Conservation (phyloP, 2,329 filamentous ascomycete genomes). For the Colletotrichum cereale region DNA sequence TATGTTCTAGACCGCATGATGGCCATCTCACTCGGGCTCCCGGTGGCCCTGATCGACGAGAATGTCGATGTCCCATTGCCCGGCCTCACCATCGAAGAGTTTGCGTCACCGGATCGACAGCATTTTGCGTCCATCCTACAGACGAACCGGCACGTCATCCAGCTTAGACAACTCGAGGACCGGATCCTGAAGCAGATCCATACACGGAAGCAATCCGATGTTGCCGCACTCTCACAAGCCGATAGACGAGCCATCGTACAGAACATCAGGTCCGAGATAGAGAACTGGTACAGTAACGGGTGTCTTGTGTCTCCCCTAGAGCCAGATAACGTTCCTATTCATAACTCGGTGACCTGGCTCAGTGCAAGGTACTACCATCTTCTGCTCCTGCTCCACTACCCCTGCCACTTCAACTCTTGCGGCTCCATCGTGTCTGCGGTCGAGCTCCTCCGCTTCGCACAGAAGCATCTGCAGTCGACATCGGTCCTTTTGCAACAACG, state of each 20-base stretch:
- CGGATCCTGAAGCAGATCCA: conserved; percentile 54
- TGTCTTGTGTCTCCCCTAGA: conserved; percentile 58
- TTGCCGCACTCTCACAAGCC: conserved; percentile 47
- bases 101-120: conserved; percentile 53
- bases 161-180: conserved; percentile 58
- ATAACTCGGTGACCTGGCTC: conserved; percentile 59
- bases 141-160: conserved; percentile 59
- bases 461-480: conserved; percentile 58
- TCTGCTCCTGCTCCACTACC: conserved; percentile 58
- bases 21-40: conserved; percentile 55
- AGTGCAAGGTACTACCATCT: conserved; percentile 59
- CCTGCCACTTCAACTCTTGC: conserved; percentile 54
- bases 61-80: conserved; percentile 57
- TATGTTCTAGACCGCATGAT: conserved; percentile 61
- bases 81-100: conserved; percentile 59
- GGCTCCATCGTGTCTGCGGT: conserved; percentile 46
- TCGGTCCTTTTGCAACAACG: conserved; percentile 57
- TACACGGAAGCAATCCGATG: conserved; percentile 47
- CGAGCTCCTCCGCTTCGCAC: conserved; percentile 54
- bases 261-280: conserved; percentile 56
- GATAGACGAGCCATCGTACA: conserved; percentile 51
- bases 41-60: conserved; percentile 54
- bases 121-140: conserved; percentile 57
- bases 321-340: conserved; percentile 58
- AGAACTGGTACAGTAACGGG: conserved; percentile 61